phyloP scores from a whole-genome alignment of 2,329 filamentous ascomycete genomes.

The Fusarium domesticum region DNA sequence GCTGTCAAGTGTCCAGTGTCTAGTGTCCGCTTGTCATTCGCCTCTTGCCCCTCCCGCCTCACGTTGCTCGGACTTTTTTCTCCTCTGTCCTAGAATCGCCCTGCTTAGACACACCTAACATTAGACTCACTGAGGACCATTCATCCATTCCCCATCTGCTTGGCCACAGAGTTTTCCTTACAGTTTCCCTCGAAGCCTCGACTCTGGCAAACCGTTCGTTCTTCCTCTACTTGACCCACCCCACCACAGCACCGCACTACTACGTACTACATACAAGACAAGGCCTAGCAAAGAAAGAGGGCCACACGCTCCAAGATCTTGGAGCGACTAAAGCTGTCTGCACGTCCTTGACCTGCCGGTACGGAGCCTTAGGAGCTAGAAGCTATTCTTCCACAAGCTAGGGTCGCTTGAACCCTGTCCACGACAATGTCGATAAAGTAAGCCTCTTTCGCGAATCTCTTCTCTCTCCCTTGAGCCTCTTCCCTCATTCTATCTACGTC shows the following conservation, averaged over 20 bases:
- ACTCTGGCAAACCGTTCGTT: neutral
- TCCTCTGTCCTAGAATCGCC: constrained; percentile 5
- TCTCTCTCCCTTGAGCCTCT: constrained; percentile 23
- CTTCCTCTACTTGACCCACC: constrained; percentile 20
- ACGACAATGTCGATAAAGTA: constrained; percentile 55
- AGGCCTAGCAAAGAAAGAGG: constrained; percentile 26
- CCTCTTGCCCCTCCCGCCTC: neutral
- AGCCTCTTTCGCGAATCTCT: constrained; percentile 36
- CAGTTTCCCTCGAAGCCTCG: constrained; percentile 17
- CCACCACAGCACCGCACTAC: constrained; percentile 23
- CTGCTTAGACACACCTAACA: neutral
- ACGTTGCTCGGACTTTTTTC: neutral
- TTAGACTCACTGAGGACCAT: no score
- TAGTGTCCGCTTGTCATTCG: neutral
- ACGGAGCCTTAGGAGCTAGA: constrained; percentile 32
- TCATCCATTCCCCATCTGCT: no score
- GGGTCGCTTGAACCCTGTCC: constrained; percentile 36
- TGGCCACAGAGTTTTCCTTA: neutral
- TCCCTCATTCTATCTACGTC: constrained; percentile 18
- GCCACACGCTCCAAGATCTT: constrained; percentile 32
- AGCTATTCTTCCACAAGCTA: constrained; percentile 33
- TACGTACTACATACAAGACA: no score
- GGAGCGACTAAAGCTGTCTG: constrained; percentile 32
- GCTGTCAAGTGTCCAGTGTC: no score
- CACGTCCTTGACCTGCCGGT: constrained; percentile 31